Conservation (phyloP, 2,329 filamentous ascomycete species). For the Alternaria solani region DNA sequence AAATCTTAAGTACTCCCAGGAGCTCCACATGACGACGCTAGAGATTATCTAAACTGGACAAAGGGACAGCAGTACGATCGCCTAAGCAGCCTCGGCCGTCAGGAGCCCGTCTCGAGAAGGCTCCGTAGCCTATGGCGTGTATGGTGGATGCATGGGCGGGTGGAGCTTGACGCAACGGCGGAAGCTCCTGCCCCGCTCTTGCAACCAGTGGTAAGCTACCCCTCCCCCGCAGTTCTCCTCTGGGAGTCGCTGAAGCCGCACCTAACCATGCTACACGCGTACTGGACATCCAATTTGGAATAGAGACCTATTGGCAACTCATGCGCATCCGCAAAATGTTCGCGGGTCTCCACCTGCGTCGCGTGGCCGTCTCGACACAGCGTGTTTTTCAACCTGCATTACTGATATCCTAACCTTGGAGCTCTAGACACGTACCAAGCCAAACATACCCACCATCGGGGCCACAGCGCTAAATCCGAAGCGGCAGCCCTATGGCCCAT, state of each 20-base stretch:
- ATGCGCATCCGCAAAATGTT: constrained; percentile 4
- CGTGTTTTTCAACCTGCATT: constrained; percentile 1
- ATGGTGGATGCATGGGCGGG: constrained; percentile 19
- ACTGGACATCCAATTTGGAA: constrained; percentile 25
- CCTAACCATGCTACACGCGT: constrained; percentile 23
- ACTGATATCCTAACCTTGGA: constrained; percentile 9
- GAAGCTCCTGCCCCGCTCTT: constrained; percentile 40
- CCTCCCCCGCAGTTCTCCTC: constrained; percentile 43
- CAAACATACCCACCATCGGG: constrained; percentile 17
- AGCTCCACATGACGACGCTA: constrained; percentile 34
- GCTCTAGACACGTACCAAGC: constrained; percentile 17
- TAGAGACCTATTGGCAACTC: constrained; percentile 11
- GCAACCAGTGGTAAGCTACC: constrained; percentile 40
- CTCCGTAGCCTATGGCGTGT: constrained; percentile 32
- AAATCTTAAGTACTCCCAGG: constrained; percentile 41
- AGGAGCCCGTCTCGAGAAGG: constrained; percentile 37
- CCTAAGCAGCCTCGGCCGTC: constrained; percentile 43
- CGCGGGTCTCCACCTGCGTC: not conserved
- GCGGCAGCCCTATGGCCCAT: constrained; percentile 26
- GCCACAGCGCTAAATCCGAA: constrained; percentile 34
- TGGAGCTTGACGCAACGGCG: constrained; percentile 34
- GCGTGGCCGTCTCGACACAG: constrained; percentile 3
- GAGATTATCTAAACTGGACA: constrained; percentile 30
- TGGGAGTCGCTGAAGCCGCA: constrained; percentile 21
- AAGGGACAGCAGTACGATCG: constrained; percentile 21